Evolutionary conservation across 768 basidiomycete species (phyloP), one percentile per base, ranked within the genome.

Genomic region (Boletus reticuloceps): DNA sequence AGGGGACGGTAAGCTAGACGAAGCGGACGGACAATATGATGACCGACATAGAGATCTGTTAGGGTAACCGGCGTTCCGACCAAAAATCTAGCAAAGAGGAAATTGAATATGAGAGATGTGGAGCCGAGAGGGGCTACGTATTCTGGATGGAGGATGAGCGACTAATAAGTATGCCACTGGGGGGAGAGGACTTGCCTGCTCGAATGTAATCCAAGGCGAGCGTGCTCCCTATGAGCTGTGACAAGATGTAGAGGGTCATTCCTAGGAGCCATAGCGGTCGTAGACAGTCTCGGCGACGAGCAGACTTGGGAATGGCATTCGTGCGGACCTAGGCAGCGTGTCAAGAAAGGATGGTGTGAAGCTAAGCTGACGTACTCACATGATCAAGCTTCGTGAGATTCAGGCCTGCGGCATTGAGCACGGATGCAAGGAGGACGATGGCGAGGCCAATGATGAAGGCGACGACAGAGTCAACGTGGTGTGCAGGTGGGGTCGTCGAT

Each of bases 111-210:
- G 58, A 98, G 83, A 13, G 93, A 91, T 12, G 93, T 89, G 0
- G 92, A 93, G 14, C 96, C 95, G 5, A 98, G 81, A 3, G 95
- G 95, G 2, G 96, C 96, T 53, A 98, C 95, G 70, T 97, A 98
- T 83, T 96, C 91, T 84, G 72, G 16, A 53, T 8, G 50, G 55
- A 69, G 54, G 49, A 49, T 65, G 42, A 61, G 58, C 9, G 38
- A 46, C 45, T 5, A 16, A 29, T 17, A 20, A 20, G 20, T 20
- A 37, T 16, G 6, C 14, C 51, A 45, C 37, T 12, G 14, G 20
- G 36, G 22, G 29, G 4, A 55, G 53, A 46, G 22, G 27, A 66
- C 78, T 41, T 44, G 82, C 89, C 88, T 59, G 91, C 92, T 57
- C 92, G 85, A 80, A 94, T 88, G 68, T 91, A 94, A 69, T 89